A percentile compares a stretch with the other conserved stretches of the same genome.
Evolutionary conservation across 192 early-diverging fungal species (phyloP).

Genomic region (Coemansia sp.): DNA sequence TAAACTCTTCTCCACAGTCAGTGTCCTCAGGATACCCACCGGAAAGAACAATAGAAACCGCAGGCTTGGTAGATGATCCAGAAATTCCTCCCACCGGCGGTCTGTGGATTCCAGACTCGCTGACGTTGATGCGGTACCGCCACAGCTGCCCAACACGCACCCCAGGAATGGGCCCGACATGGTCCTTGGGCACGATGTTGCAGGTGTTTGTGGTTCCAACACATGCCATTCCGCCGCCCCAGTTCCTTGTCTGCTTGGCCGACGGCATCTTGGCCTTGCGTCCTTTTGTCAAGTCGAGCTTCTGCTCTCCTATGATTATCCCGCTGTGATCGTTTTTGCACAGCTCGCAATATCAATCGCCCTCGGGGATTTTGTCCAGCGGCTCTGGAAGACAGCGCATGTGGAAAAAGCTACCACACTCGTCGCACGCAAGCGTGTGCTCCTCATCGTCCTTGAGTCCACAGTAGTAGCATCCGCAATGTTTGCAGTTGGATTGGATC

Average conservation of each 20-base stretch:
- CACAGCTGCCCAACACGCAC: slow-evolving; percentile 61
- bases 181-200: slow-evolving; percentile 45
- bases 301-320: slow-evolving; percentile 47
- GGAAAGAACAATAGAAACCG: slow-evolving; percentile 63
- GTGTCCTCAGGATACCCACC: slow-evolving; percentile 67
- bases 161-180: slow-evolving; percentile 62
- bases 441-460: slow-evolving; percentile 58
- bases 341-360: slow-evolving; percentile 57
- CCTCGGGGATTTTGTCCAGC: slow-evolving; percentile 45
- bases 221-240: slow-evolving; percentile 63
- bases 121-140: slow-evolving; percentile 51
- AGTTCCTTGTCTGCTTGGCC: slow-evolving; percentile 55
- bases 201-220: slow-evolving; percentile 46
- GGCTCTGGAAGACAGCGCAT: slow-evolving; percentile 53
- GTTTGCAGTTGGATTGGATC: slow-evolving; percentile 27
- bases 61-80: slow-evolving; percentile 55
- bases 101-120: slow-evolving; percentile 61
- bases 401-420: slow-evolving; percentile 61
- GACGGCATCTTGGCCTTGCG: slow-evolving; percentile 57
- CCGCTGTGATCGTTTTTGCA: slow-evolving; percentile 53
- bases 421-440: slow-evolving; percentile 62
- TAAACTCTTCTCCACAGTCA: slow-evolving; percentile 66
- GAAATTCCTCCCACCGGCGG: slow-evolving; percentile 67
- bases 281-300: slow-evolving; percentile 42
- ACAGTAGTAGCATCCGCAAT: slow-evolving; percentile 59